Evolutionary conservation across 2,329 filamentous ascomycete genomes (phyloP), one percentile per base, ranked within the genome.

Genomic region (Paraphaeosphaeria minitans): DNA sequence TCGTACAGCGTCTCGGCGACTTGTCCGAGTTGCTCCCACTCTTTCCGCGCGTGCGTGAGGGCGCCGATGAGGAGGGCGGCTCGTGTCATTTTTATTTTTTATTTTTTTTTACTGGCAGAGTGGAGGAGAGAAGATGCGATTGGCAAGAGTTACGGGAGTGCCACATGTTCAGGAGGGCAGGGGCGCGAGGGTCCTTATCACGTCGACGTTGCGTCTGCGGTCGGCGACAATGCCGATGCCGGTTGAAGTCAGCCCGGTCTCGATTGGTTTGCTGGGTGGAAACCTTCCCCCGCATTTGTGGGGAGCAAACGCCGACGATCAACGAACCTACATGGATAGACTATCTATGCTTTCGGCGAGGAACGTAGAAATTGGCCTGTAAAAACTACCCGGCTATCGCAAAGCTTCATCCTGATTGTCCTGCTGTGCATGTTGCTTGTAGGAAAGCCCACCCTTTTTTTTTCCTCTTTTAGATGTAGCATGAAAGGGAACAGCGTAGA

Each of bases 1-100:
- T 86, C 83, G 79, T 84, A 62, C 5, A 72, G 64, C 53, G 74
- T 75, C 7, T 72, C 72, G 3, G 72, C 68, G 21, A 76, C 46
- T 12, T 71, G 71, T 21, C 67, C 65, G 22, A 74, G 66, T 6
- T 75, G 74, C 58, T 81, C 67, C 81, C 81, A 83, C 62, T 83
- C 80, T 62, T 79, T 79, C 24, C 74, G 68, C 16, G 80, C 74
- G 61, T 82, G 80, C 3, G 71, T 66, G 49, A 83, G 76, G 27
- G 73, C 71, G 27, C 80, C 81, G 48, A 83, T 79, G 13, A 83
- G 74, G 16, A 83, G 75, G 21, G 79, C 79, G 53, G 69, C 71
- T 61, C 71, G 68, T 68, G 73, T 57, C 74, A 77, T 76, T n/a
- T n/a, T n/a, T n/a, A n/a, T n/a, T n/a, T n/a, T n/a, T n/a, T n/a